Conservation (phyloP, 106 monocot genomes). For the Phalaenopsis aphrodite region DNA sequence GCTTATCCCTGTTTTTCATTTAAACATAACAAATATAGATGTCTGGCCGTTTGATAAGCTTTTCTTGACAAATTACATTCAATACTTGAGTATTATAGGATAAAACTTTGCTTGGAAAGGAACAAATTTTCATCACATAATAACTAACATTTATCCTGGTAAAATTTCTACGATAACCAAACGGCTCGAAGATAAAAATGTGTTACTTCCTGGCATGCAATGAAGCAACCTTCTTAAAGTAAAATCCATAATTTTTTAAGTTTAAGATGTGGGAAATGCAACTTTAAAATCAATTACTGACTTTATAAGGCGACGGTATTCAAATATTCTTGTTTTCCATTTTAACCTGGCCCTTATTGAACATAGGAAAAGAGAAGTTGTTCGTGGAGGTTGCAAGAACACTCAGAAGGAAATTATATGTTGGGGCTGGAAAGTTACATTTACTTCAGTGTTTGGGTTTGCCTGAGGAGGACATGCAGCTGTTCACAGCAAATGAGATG, state of each 20-base stretch:
- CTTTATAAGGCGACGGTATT: neutral
- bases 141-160: no score
- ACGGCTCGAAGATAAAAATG: neutral
- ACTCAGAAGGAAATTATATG: constrained; percentile 73
- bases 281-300: neutral
- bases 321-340: neutral
- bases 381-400: constrained; percentile 79
- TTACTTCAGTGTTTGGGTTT: constrained; percentile 62
- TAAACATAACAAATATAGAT: no score
- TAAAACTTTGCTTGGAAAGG: no score
- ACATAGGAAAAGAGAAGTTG: constrained; percentile 81
- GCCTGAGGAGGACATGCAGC: constrained; percentile 77
- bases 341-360: neutral
- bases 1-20: no score
- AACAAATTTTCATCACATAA: no score
- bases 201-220: neutral
- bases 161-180: no score
- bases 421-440: constrained; percentile 66
- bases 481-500: constrained; percentile 82
- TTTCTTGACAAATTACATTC: no score
- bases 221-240: neutral
- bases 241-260: neutral
- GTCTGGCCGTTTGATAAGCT: no score
- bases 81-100: no score
- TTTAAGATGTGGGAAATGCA: neutral